Conservation (phyloP, 768 basidiomycete species). For the Pholiota microspora region DNA sequence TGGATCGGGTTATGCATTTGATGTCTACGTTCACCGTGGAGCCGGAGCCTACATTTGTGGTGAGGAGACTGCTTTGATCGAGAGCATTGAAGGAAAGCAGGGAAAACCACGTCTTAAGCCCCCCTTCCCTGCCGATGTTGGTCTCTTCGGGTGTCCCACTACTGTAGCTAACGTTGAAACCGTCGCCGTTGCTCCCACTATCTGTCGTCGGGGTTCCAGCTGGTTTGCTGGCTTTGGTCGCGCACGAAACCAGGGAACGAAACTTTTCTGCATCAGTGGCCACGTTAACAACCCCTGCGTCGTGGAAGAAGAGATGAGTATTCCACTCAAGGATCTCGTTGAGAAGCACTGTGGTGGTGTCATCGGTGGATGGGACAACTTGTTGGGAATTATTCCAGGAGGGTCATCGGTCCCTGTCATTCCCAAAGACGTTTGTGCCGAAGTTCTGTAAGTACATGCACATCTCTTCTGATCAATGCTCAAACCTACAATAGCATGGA, state of each 20-base stretch:
- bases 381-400: slow-evolving; percentile 95
- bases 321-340: slow-evolving; percentile 87
- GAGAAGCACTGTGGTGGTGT: slow-evolving; percentile 98
- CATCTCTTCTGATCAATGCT: slow-evolving; percentile 8
- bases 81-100: slow-evolving; percentile 96
- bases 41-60: slow-evolving; percentile 99
- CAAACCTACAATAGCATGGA: slow-evolving; percentile 69
- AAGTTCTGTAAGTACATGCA: slow-evolving; percentile 68
- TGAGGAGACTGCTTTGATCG: slow-evolving; percentile 97
- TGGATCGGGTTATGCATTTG: slow-evolving; percentile 91
- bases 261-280: slow-evolving; percentile 93
- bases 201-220: slow-evolving; percentile 79
- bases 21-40: slow-evolving; percentile 97
- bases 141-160: slow-evolving; percentile 94
- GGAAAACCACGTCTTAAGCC: slow-evolving; percentile 98
- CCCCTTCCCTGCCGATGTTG: slow-evolving; percentile 98
- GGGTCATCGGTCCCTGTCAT: slow-evolving; percentile 94
- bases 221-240: slow-evolving; percentile 96
- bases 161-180: slow-evolving; percentile 99
- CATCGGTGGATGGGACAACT: slow-evolving; percentile 92
- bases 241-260: slow-evolving; percentile 93
- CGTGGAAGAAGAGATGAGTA: slow-evolving; percentile 99
- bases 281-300: slow-evolving; percentile 99
- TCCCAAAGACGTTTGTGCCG: slow-evolving; percentile 76
- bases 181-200: slow-evolving; percentile 95